Percentiles rank a stretch among this genome's conserved stretches.
Conservation (phyloP, 1,139 yeast genomes). For the Blastobotrys capitulatus region DNA sequence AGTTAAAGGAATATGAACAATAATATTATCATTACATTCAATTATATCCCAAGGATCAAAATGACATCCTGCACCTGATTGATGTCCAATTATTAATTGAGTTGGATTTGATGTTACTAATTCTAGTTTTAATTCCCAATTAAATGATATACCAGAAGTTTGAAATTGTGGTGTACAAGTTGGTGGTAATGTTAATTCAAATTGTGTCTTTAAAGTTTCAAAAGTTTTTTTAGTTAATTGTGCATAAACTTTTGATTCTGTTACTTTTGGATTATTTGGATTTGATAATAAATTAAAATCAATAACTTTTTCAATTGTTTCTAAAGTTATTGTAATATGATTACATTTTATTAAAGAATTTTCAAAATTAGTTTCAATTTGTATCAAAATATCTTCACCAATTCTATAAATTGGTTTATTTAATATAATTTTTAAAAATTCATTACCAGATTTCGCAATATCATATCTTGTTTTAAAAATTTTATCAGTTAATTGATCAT, state of each 20-base stretch:
- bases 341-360: constrained; percentile 27
- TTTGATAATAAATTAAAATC: constrained; percentile 27
- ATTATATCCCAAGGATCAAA: constrained; percentile 17
- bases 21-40: constrained; percentile 28
- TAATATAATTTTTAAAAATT: constrained; percentile 32
- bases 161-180: constrained; percentile 34
- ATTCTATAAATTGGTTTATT: constrained; percentile 35
- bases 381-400: constrained; percentile 34
- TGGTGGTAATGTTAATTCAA: constrained; percentile 33
- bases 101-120: constrained; percentile 25
- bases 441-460: constrained; percentile 29
- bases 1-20: constrained; percentile 29
- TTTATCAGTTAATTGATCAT: constrained; percentile 12
- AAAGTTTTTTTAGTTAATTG: constrained; percentile 24
- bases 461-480: constrained; percentile 29
- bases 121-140: constrained; percentile 34
- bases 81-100: constrained; percentile 12
- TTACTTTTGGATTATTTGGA: constrained; percentile 22
- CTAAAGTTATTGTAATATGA: constrained; percentile 35
- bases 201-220: constrained; percentile 19
- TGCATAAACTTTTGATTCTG: constrained; percentile 18
- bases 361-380: constrained; percentile 25
- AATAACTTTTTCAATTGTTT: constrained; percentile 33
- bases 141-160: constrained; percentile 30
- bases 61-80: constrained; percentile 23